A percentile compares a stretch with the other conserved stretches of the same genome.
These are phyloP conservation scores for Aspergillus sclerotialis DNA, from an alignment of 2,329 filamentous ascomycete species.

Conservation along the genomic window DNA sequence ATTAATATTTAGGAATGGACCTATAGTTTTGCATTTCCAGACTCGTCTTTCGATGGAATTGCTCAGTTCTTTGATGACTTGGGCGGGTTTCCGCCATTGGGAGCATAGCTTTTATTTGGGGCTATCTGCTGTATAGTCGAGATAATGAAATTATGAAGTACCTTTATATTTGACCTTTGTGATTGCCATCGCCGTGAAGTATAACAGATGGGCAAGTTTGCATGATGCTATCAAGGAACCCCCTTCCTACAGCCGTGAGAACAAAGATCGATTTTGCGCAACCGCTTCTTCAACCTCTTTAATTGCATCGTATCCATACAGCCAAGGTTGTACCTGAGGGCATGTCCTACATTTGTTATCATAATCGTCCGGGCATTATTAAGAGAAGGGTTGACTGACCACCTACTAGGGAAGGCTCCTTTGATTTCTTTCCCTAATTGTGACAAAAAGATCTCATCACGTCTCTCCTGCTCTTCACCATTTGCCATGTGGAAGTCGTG, in stretches of 20 bases:
- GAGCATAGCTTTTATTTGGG: too few species aligned
- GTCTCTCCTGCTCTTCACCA: constrained; percentile 50
- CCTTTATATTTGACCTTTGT: neutral
- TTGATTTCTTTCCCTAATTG: constrained; percentile 48
- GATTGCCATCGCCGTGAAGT: neutral
- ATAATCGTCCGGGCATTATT: neutral
- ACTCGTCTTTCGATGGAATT: constrained; percentile 31
- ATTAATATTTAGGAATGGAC: constrained; percentile 26
- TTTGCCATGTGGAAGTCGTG: constrained; percentile 48
- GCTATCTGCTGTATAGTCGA: neutral
- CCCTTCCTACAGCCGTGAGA: constrained; percentile 4
- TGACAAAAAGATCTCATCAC: constrained; percentile 52
- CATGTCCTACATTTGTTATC: constrained; percentile 44
- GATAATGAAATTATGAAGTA: neutral
- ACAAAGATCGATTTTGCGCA: constrained; percentile 13
- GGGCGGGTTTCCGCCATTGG: constrained; percentile 22
- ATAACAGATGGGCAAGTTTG: neutral
- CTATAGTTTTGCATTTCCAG: constrained; percentile 29
- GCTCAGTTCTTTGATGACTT: constrained; percentile 29
- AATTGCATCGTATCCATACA: constrained; percentile 59
- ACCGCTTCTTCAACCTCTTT: constrained; percentile 45
- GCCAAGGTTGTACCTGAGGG: constrained; percentile 55
- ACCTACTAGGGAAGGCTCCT: constrained; percentile 55
- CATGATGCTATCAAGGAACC: neutral
- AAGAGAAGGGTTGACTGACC: constrained; percentile 26